Percentiles rank a stretch among this genome's conserved stretches.
Conservation (phyloP, 2,329 filamentous ascomycete genomes). For the Penicillium sp. region DNA sequence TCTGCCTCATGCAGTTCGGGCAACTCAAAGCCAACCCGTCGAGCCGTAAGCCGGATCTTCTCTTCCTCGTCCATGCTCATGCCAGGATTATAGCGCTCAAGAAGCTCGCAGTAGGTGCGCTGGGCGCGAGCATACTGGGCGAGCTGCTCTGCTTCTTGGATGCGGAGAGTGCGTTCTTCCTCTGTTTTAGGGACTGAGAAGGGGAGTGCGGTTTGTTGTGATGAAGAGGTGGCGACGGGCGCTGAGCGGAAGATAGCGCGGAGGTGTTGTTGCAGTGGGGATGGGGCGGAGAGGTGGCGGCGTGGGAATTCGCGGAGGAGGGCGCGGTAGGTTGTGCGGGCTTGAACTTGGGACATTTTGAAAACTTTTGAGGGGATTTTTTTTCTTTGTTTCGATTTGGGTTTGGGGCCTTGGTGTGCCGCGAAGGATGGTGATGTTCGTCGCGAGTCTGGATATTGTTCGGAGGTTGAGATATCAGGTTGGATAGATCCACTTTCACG, state of each 20-base stretch:
- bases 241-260: constrained; percentile 59
- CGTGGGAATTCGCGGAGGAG: constrained; percentile 86
- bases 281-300: constrained; percentile 61
- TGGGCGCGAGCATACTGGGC: constrained; percentile 81
- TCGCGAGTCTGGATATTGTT: not conserved
- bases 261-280: constrained; percentile 68
- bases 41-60: constrained; percentile 75
- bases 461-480: constrained; percentile 1
- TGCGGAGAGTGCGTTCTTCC: constrained; percentile 24
- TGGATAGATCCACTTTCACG: not conserved
- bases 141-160: constrained; percentile 70
- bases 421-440: not conserved
- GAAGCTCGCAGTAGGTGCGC: constrained; percentile 72
- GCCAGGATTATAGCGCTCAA: constrained; percentile 92
- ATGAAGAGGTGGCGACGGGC: constrained; percentile 32
- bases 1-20: constrained; percentile 59
- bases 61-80: constrained; percentile 85
- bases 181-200: constrained; percentile 17
- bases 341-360: constrained; percentile 36
- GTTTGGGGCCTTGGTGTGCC: not conserved
- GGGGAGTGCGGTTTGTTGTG: not conserved
- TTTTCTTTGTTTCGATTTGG: not conserved
- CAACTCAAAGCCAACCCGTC: constrained; percentile 86
- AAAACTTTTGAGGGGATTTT: not conserved
- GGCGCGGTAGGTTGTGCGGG: constrained; percentile 79